Conservation (phyloP, 495 filamentous ascomycete genomes). For the Penicillium turbatum region DNA sequence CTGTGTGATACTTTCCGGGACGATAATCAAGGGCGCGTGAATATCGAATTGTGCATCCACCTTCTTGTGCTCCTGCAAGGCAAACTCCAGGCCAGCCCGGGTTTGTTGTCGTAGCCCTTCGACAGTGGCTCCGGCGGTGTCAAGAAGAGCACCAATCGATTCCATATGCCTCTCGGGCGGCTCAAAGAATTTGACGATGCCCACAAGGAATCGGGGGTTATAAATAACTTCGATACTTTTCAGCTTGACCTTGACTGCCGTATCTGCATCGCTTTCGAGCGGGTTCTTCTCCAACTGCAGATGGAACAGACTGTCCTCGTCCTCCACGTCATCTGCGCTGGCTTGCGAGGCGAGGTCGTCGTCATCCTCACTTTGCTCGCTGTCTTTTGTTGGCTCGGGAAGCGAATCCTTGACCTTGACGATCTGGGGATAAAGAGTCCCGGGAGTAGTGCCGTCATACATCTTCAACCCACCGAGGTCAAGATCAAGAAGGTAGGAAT, state of each 20-base stretch:
- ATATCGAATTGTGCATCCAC: slow-evolving; percentile 94
- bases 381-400: slow-evolving; percentile 41
- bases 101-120: slow-evolving; percentile 93
- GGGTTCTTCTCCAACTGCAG: slow-evolving; percentile 92
- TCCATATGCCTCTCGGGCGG: slow-evolving; percentile 97
- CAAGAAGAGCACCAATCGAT: slow-evolving; percentile 89
- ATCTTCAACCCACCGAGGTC: slow-evolving; percentile 89
- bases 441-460: slow-evolving; percentile 91
- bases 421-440: slow-evolving; percentile 87
- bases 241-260: slow-evolving; percentile 82
- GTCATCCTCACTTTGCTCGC: slow-evolving; percentile 48
- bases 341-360: slow-evolving; percentile 56
- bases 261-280: slow-evolving; percentile 84
- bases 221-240: slow-evolving; percentile 96
- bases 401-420: slow-evolving; percentile 88
- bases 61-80: slow-evolving; percentile 94
- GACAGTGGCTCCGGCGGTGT: slow-evolving; percentile 90
- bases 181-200: slow-evolving; percentile 88
- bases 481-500: slow-evolving; percentile 81
- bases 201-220: slow-evolving; percentile 87
- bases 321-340: slow-evolving; percentile 48
- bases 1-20: slow-evolving; percentile 85
- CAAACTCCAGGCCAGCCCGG: slow-evolving; percentile 90
- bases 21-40: slow-evolving; percentile 91
- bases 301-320: slow-evolving; percentile 81